Base-by-base conservation (phyloP, 495 filamentous ascomycete species). In the Lasiosphaeris hirsuta region DNA sequence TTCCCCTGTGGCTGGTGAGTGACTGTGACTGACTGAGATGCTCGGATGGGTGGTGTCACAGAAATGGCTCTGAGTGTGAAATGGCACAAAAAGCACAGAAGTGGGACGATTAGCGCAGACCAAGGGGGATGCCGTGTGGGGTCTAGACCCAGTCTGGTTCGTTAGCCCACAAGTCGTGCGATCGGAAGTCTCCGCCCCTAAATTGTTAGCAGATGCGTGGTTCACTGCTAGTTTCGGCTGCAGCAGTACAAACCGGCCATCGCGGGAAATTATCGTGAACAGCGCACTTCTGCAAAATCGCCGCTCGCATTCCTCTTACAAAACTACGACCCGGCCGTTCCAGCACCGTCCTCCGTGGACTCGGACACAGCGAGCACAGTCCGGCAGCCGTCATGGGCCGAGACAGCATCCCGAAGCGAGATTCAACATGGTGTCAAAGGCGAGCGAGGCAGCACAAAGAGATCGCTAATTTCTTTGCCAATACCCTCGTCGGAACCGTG, bases 61-160 rank as follows among this genome's bases (percentile, higher is more conserved):
- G 23, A 30, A 30, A 30, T 30, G 23, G 23, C 5, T 2, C 23
- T 30, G 23, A 30, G 23, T 30, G 23, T 30, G 5, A 30, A 30
- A 30, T 30, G 23, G 15, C 43, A 23, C 47, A 41, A n/a, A 45
- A 10, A 17, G 45, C 18, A 57, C 23, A n/a, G 42, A 40, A 58
- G 53, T 69, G 60, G 63, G 41, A 54, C 62, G 63, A 69, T 64
- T 30, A 48, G n/a, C n/a, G n/a, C n/a, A n/a, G n/a, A n/a, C n/a
- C n/a, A n/a, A n/a, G 43, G 14, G 19, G 4, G n/a, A 36, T 37
- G 41, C 45, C 45, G 19, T n/a, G 41, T 30, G 5, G 5, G 50
- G 40, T 48, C 58, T 51, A 56, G 66, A 62, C 23, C 51, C 39
- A 13, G 42, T 43, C 44, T 30, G 34, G 36, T 57, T 47, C 46